Evolutionary conservation across 345 rosid genomes (phyloP).

Genomic region (Trapa bicornis): DNA sequence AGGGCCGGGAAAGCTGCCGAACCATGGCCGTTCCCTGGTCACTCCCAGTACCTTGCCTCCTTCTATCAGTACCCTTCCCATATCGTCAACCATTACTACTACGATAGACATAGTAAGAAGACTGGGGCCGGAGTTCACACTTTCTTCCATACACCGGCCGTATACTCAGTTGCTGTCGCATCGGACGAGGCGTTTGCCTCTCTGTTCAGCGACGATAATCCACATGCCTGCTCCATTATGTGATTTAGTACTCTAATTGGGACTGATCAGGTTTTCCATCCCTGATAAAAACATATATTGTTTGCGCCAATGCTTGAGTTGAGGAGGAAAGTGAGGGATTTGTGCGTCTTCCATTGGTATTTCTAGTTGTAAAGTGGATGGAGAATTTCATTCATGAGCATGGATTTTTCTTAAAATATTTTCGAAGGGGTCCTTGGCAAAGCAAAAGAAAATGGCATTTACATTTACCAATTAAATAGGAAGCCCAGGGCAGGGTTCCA

Average conservation of each 20-base stretch:
- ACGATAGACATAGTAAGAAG: slow-evolving; percentile 27
- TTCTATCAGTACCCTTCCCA: slow-evolving; percentile 74
- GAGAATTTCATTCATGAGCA: too few relatives aligned
- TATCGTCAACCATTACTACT: slow-evolving; percentile 74
- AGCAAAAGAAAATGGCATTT: too few relatives aligned
- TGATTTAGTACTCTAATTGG: slow-evolving; percentile 11
- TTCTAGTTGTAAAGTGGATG: too few relatives aligned
- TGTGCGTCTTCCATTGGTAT: too few relatives aligned
- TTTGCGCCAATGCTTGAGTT: background rate
- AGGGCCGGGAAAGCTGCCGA: slow-evolving; percentile 74
- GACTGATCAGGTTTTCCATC: background rate
- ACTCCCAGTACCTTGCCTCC: slow-evolving; percentile 56
- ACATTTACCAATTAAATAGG: too few relatives aligned
- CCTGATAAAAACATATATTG: background rate
- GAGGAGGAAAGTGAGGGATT: background rate
- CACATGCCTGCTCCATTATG: slow-evolving; percentile 78
- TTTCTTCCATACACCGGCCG: slow-evolving; percentile 70
- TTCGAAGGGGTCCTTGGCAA: too few relatives aligned
- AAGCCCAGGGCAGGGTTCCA: too few relatives aligned
- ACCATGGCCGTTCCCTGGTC: slow-evolving; percentile 82
- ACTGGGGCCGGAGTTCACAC: slow-evolving; percentile 38
- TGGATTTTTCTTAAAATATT: too few relatives aligned
- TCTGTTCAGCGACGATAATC: slow-evolving; percentile 80
- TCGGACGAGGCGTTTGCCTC: slow-evolving; percentile 80
- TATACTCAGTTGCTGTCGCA: slow-evolving; percentile 69